phyloP scores from a whole-genome alignment of 306 rosid species.

The Vigna radiata region DNA sequence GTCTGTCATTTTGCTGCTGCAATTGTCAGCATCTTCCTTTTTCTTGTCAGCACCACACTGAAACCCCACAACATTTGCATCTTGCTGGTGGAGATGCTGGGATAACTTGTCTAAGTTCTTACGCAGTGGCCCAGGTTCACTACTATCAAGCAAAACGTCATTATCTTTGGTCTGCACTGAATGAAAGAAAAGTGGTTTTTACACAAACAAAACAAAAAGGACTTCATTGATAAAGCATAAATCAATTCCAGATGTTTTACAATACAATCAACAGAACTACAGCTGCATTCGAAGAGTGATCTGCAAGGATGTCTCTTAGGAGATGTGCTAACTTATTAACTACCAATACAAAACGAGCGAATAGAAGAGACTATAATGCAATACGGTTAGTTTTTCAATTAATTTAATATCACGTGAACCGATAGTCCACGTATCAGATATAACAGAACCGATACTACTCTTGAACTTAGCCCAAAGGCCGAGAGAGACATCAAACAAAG shows the following conservation, averaged over 20 bases:
- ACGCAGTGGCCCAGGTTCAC: conserved; percentile 52
- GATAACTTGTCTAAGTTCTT: conserved; percentile 58
- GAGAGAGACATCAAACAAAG: too few relatives aligned
- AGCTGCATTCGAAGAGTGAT: background rate
- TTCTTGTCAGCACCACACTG: conserved; percentile 46
- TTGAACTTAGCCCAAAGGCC: too few relatives aligned
- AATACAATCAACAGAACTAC: conserved; percentile 14
- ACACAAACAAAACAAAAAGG: conserved; percentile 60
- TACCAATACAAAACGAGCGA: conserved; percentile 7
- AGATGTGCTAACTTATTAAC: conserved; percentile 21
- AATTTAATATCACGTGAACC: too few relatives aligned
- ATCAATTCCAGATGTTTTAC: conserved; percentile 30
- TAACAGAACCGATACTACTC: too few relatives aligned
- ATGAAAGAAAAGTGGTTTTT: conserved; percentile 68
- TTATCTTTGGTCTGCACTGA: conserved; percentile 97
- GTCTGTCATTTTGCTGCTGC: conserved; percentile 44
- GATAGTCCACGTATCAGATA: too few relatives aligned
- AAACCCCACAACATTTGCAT: conserved; percentile 61
- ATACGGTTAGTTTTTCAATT: background rate
- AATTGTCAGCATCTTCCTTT: conserved; percentile 49
- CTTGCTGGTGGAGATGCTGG: conserved; percentile 51
- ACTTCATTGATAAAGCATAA: conserved; percentile 28
- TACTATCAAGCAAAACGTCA: conserved; percentile 64
- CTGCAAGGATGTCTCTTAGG: conserved; percentile 13
- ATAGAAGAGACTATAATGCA: background rate